Evolutionary conservation across 2,329 filamentous ascomycete genomes (phyloP).

Genomic region (Clathrospora elynae): DNA sequence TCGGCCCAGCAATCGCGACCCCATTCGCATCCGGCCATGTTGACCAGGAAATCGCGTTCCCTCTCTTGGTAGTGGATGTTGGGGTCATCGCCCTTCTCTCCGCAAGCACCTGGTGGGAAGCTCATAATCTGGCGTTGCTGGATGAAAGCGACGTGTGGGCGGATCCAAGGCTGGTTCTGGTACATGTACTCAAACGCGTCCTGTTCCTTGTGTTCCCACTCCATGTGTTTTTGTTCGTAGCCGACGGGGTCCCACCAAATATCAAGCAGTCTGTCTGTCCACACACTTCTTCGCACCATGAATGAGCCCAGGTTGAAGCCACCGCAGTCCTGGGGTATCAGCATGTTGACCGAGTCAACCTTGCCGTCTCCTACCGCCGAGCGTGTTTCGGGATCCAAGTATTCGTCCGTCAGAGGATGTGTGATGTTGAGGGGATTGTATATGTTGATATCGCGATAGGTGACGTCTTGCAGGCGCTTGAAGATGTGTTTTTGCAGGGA

Average conservation of each 20-base stretch:
- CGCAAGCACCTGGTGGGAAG: slow-evolving; percentile 89
- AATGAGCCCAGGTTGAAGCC: slow-evolving; percentile 98
- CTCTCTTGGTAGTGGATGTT: slow-evolving; percentile 83
- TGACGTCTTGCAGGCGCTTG: slow-evolving; percentile 71
- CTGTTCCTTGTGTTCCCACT: slow-evolving; percentile 99
- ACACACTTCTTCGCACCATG: slow-evolving; percentile 81
- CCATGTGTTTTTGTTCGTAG: slow-evolving; percentile 98
- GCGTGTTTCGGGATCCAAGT: slow-evolving; percentile 75
- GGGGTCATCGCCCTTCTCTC: slow-evolving; percentile 73
- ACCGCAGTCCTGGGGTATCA: slow-evolving; percentile 90
- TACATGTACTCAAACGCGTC: slow-evolving; percentile 94
- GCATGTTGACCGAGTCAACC: slow-evolving; percentile 78
- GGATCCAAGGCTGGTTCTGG: slow-evolving; percentile 87
- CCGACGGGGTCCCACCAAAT: slow-evolving; percentile 98
- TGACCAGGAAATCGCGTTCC: slow-evolving; percentile 91
- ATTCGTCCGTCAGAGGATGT: slow-evolving; percentile 75
- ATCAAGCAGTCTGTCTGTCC: slow-evolving; percentile 90
- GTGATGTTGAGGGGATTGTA: slow-evolving; percentile 95
- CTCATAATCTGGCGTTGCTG: slow-evolving; percentile 92
- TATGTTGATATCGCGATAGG: slow-evolving; percentile 93
- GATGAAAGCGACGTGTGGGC: slow-evolving; percentile 85
- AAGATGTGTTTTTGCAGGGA: slow-evolving; percentile 92
- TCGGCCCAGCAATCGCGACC: slow-evolving; percentile 97
- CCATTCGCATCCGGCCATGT: slow-evolving; percentile 98
- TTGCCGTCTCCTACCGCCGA: slow-evolving; percentile 79